A percentile compares a stretch with the other conserved stretches of the same genome.
These are phyloP conservation scores for Raphanus raphanistrum DNA, from an alignment of 345 rosid species.

Conservation along the genomic window DNA sequence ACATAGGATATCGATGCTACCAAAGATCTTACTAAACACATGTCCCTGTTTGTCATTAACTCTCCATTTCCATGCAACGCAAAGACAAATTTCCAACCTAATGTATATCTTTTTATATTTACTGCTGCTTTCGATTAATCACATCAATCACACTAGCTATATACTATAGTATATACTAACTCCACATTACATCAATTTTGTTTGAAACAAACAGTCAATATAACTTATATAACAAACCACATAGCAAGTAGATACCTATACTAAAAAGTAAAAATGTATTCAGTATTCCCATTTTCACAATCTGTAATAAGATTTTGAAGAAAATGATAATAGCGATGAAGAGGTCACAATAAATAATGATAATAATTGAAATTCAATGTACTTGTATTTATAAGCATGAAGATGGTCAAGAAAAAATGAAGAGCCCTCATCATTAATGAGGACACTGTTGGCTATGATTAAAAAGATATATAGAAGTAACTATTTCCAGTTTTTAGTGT, in stretches of 20 bases:
- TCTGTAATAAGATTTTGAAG: not conserved
- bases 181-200: not conserved
- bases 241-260: not conserved
- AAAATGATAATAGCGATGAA: not conserved
- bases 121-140: not conserved
- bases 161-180: not conserved
- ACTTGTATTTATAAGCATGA: not conserved
- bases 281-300: not conserved
- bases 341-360: not conserved
- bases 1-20: conserved; percentile 29
- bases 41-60: conserved; percentile 26
- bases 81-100: conserved; percentile 13
- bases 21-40: conserved; percentile 35
- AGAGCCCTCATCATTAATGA: conserved; percentile 22
- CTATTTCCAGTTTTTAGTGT: conserved; percentile 25
- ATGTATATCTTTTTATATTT: not conserved
- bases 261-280: not conserved
- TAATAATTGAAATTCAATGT: not conserved
- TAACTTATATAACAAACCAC: not conserved
- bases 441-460: conserved; percentile 21
- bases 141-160: conserved; percentile 14
- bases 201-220: not conserved
- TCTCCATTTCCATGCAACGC: conserved; percentile 14
- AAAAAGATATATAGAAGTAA: conserved; percentile 9
- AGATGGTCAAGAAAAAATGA: conserved; percentile 6